Percentiles rank a stretch among this genome's conserved stretches.
These are phyloP conservation scores for Pulveroboletus sp. DNA, from an alignment of 768 basidiomycete species.

Conservation along the genomic window DNA sequence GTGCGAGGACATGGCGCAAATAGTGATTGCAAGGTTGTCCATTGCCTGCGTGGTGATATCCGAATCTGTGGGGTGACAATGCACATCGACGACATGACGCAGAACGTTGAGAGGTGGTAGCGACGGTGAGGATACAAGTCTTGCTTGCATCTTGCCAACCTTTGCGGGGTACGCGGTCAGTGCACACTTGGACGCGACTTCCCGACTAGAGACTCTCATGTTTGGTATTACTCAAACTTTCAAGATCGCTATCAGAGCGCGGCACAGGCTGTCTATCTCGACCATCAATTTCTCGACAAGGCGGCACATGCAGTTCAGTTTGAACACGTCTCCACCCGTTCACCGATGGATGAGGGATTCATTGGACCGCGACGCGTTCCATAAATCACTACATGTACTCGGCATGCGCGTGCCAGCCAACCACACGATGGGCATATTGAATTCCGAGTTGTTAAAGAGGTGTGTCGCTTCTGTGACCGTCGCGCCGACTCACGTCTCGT, in stretches of 20 bases:
- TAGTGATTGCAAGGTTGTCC: conserved; percentile 52
- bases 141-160: not conserved
- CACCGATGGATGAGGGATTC: conserved; percentile 46
- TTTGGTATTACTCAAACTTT: conserved; percentile 9
- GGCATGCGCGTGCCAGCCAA: conserved; percentile 58
- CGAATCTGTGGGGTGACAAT: conserved; percentile 91
- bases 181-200: too few species aligned
- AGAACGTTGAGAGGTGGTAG: conserved; percentile 42
- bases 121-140: not conserved
- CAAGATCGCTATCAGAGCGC: conserved; percentile 4
- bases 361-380: conserved; percentile 65
- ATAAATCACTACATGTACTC: conserved; percentile 59
- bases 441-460: conserved; percentile 56
- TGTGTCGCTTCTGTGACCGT: conserved; percentile 28
- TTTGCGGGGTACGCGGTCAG: not conserved
- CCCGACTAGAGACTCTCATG: conserved; percentile 8
- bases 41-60: conserved; percentile 45
- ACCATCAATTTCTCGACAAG: conserved; percentile 1
- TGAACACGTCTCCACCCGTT: conserved; percentile 42
- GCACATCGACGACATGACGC: conserved; percentile 75
- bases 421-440: conserved; percentile 53
- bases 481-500: conserved; percentile 8
- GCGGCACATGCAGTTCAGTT: conserved; percentile 15
- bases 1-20: conserved; percentile 81
- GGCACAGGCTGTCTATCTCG: conserved; percentile 1